These are phyloP conservation scores for Nigrospora osmanthi DNA, from an alignment of 2,329 filamentous ascomycete species.

Conservation along the genomic window DNA sequence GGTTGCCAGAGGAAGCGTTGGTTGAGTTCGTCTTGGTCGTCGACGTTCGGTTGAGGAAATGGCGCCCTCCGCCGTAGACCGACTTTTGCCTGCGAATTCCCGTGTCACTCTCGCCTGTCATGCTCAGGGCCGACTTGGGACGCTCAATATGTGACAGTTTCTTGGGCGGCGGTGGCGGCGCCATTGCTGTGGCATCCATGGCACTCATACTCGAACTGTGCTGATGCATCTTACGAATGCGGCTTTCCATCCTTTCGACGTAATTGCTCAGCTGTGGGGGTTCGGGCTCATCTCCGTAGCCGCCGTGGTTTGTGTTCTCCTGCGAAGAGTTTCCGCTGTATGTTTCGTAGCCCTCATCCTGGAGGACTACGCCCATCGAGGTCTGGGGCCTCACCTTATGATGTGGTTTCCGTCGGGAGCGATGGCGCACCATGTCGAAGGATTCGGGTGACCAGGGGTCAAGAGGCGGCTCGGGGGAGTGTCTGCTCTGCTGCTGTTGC, in stretches of 20 bases:
- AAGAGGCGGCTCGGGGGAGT: slow-evolving; percentile 48
- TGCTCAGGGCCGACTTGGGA: slow-evolving; percentile 51
- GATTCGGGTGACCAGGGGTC: slow-evolving; percentile 89
- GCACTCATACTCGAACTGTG: slow-evolving; percentile 36
- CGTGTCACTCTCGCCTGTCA: slow-evolving; percentile 27
- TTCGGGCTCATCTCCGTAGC: slow-evolving; percentile 40
- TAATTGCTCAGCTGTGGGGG: slow-evolving; percentile 76
- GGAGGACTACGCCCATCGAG: slow-evolving; percentile 59
- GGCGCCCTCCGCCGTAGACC: slow-evolving; percentile 67
- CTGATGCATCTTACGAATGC: slow-evolving; percentile 64
- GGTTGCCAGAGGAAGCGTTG: slow-evolving; percentile 64
- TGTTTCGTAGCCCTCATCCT: slow-evolving; percentile 55
- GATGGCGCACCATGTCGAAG: slow-evolving; percentile 52
- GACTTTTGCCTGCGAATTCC: slow-evolving; percentile 61
- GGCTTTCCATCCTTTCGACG: slow-evolving; percentile 84
- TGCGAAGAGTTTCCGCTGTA: slow-evolving; percentile 47
- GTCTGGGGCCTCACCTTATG: slow-evolving; percentile 52
- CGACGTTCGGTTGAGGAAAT: slow-evolving; percentile 67
- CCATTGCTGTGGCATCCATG: slow-evolving; percentile 14
- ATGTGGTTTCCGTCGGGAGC: slow-evolving; percentile 25
- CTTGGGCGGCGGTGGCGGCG: slow-evolving; percentile 35
- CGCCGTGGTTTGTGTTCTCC: slow-evolving; percentile 31
- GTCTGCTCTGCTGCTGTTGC: slow-evolving; percentile 35
- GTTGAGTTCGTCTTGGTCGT: slow-evolving; percentile 85
- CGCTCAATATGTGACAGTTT: slow-evolving; percentile 36